Base-by-base conservation (phyloP, 2,329 filamentous ascomycete species). In the Neopestalotiopsis sp. region DNA sequence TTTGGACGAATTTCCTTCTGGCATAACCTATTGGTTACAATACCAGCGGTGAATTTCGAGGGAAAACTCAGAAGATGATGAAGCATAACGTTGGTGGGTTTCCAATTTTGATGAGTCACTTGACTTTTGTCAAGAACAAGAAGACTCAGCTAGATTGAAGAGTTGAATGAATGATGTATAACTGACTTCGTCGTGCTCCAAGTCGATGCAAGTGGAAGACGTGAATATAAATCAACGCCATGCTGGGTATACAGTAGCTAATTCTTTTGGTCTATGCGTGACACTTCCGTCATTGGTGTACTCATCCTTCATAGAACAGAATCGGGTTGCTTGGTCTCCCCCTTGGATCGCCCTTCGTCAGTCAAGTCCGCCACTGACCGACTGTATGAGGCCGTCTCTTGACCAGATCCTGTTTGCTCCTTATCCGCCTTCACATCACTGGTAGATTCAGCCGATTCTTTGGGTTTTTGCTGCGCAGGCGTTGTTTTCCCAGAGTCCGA, bases 311-410 rank as follows among this genome's bases (percentile, higher is more conserved):
- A 62, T 38, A 62, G 32, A 20, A 62, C 14, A 40, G 59, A 62
- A 20, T 34, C 59, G 20, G 14, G 28, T n/a, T 34, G 9, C 14
- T 40, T 62, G 59, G 6, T 59, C 10, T 59, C 57, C 17, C 57
- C 30, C 12, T n/a, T 40, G 4, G 4, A 24, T 38, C 45, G 6
- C 20, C 24, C 61, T 34, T 24, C 5, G 12, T 64, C 61, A 10
- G 20, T 14, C 20, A 24, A 20, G 38, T 45, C 40, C 20, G 40
- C 61, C 14, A 64, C 61, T 49, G 38, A 13, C 20, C 40, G n/a
- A 38, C 61, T 64, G 61, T 64, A 64, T 7, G 61, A 64, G 1
- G 40, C n/a, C 3, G 61, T 14, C 61, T 64, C 61, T 24, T 64
- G 61, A 49, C 20, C 17, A 5, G 13, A 13, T 64, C 49, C 38